These are phyloP conservation scores for Gastrodia elata DNA, from an alignment of 106 monocot species.

Conservation along the genomic window DNA sequence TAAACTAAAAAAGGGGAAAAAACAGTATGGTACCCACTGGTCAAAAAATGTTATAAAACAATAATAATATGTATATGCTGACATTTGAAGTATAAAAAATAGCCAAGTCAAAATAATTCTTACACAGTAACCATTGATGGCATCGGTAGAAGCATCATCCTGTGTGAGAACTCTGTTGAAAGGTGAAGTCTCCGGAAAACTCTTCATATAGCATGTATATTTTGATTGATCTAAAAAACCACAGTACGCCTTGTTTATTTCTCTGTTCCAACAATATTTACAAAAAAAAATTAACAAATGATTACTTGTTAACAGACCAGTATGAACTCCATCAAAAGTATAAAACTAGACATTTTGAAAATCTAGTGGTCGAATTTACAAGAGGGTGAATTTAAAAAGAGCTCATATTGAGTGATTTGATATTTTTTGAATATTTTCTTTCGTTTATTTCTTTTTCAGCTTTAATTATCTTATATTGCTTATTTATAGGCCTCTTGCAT, in stretches of 20 bases:
- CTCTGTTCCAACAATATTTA: constrained; percentile 31
- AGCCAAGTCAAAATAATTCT: constrained; percentile 4
- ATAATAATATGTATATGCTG: background rate
- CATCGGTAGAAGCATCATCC: constrained; percentile 3
- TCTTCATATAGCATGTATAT: constrained; percentile 16
- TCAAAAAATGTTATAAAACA: background rate
- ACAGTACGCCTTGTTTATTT: constrained; percentile 88
- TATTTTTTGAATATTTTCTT: too few relatives aligned
- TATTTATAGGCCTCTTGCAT: too few relatives aligned
- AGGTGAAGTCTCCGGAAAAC: constrained; percentile 4
- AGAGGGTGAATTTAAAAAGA: too few relatives aligned
- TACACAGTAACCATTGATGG: constrained; percentile 10
- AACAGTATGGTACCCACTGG: background rate
- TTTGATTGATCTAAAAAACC: constrained; percentile 60
- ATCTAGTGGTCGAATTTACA: too few relatives aligned
- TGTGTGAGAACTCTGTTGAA: background rate
- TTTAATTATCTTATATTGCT: too few relatives aligned
- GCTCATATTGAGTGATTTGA: too few relatives aligned
- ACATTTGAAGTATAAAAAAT: background rate
- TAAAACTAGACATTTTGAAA: background rate
- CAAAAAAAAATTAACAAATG: background rate
- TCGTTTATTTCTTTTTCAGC: too few relatives aligned
- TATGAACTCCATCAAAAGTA: background rate
- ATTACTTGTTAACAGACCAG: background rate
- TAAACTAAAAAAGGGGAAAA: background rate